Conservation (phyloP, 2,329 filamentous ascomycete genomes). For the Didymella keratinophila region DNA sequence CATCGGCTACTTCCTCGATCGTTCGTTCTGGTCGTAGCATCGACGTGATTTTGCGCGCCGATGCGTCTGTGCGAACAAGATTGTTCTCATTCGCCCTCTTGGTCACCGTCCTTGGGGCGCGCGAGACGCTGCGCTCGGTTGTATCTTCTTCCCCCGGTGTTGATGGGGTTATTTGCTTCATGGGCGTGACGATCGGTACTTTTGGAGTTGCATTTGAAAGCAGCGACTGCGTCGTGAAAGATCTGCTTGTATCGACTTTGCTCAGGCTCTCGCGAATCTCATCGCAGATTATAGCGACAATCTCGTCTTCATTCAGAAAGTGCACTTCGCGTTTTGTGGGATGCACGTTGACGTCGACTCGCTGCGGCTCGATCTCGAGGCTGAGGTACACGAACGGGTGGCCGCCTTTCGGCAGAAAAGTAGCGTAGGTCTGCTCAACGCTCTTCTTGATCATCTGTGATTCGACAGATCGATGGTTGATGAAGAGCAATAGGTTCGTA, state of each 20-base stretch:
- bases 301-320: conserved; percentile 97
- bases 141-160: conserved; percentile 30
- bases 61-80: conserved; percentile 87
- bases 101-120: conserved; percentile 36
- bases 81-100: conserved; percentile 77
- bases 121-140: conserved; percentile 39
- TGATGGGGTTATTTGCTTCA: conserved; percentile 46
- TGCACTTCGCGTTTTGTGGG: conserved; percentile 97
- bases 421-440: conserved; percentile 86
- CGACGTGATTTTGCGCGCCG: conserved; percentile 90
- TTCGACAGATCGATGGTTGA: conserved; percentile 94
- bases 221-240: conserved; percentile 91
- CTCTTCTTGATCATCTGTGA: conserved; percentile 88
- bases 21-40: conserved; percentile 76
- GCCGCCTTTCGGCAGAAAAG: conserved; percentile 89
- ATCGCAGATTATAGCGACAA: conserved; percentile 84
- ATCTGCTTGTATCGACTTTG: conserved; percentile 89
- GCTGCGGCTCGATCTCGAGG: conserved; percentile 87
- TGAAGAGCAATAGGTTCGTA: conserved; percentile 87
- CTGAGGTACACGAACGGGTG: conserved; percentile 94
- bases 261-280: conserved; percentile 80
- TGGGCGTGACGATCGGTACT: conserved; percentile 51
- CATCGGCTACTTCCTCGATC: conserved; percentile 36
- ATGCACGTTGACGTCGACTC: conserved; percentile 97
- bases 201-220: conserved; percentile 57